Evolutionary conservation across 257 asterid species (phyloP).

Genomic region (Solanum chmielewskii): DNA sequence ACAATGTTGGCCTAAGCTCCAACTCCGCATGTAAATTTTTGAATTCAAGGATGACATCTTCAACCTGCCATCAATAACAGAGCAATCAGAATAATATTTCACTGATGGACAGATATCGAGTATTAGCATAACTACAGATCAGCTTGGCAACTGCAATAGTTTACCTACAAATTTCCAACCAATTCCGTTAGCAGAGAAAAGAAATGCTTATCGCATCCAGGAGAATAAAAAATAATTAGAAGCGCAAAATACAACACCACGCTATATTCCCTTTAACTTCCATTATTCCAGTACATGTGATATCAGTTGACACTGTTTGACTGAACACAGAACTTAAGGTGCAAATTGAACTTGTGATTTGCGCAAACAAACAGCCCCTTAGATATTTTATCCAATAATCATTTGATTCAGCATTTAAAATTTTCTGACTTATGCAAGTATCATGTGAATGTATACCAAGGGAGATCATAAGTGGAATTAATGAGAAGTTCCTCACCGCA

Average conservation of each 20-base stretch:
- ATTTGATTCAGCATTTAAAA: neutral
- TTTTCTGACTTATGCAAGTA: neutral
- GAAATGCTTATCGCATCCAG: neutral
- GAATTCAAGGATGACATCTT: constrained; percentile 42
- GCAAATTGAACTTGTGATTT: neutral
- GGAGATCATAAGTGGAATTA: constrained; percentile 29
- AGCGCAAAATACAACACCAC: neutral
- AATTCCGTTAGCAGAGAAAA: neutral
- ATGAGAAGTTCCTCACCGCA: constrained; percentile 70
- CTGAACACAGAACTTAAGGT: neutral
- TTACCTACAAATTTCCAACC: neutral
- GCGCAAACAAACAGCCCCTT: neutral
- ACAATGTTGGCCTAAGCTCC: constrained; percentile 50
- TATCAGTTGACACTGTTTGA: neutral
- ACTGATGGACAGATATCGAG: neutral
- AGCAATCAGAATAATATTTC: neutral
- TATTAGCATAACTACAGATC: neutral
- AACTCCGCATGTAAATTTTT: constrained; percentile 37
- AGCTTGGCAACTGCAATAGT: neutral
- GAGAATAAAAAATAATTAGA: neutral
- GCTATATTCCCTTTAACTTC: neutral
- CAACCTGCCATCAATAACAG: constrained; percentile 43
- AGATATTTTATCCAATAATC: neutral
- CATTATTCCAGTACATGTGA: neutral
- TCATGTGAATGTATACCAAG: constrained; percentile 12